Conservation (phyloP, 2,329 filamentous ascomycete genomes). For the Penicillium psychrosexuale region DNA sequence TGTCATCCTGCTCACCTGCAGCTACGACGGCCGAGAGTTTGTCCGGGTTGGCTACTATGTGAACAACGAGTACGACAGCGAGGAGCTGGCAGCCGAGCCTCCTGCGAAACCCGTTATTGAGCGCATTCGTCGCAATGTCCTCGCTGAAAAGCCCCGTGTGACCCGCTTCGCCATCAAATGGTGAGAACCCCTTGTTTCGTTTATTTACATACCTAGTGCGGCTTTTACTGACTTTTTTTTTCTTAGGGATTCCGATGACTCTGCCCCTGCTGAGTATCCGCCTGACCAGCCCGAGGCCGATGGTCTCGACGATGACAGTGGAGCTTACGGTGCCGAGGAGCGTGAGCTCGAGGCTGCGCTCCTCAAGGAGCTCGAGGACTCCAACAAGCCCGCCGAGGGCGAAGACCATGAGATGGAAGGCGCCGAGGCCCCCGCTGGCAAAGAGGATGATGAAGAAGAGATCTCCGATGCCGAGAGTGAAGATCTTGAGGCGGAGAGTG, state of each 20-base stretch:
- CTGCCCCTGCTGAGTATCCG: conserved; percentile 90
- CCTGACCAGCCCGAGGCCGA: conserved; percentile 98
- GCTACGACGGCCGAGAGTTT: conserved; percentile 94
- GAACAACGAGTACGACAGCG: conserved; percentile 97
- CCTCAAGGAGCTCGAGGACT: conserved; percentile 51
- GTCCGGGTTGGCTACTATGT: conserved; percentile 99
- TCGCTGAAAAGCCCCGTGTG: conserved; percentile 95
- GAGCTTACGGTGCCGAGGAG: conserved; percentile 88
- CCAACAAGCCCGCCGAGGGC: conserved; percentile 42
- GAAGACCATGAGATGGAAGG: conserved; percentile 76
- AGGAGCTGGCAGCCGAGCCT: conserved; percentile 83
- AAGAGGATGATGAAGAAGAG: conserved; percentile 58
- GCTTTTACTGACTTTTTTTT: neutral
- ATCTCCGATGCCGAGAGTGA: conserved; percentile 74
- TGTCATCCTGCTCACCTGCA: conserved; percentile 91
- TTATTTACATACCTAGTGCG: conserved; percentile 10
- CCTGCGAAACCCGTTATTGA: conserved; percentile 91
- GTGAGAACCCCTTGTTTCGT: conserved; percentile 48
- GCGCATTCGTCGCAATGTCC: conserved; percentile 84
- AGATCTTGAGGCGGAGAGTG: conserved; percentile 74
- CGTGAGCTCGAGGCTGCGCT: conserved; percentile 67
- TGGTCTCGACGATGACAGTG: conserved; percentile 72
- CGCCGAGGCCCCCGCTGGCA: conserved; percentile 54
- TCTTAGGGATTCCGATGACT: conserved; percentile 90
- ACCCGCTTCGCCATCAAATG: conserved; percentile 99